Conservation (phyloP, 768 basidiomycete species). For the Suillus fuscotomentosus region DNA sequence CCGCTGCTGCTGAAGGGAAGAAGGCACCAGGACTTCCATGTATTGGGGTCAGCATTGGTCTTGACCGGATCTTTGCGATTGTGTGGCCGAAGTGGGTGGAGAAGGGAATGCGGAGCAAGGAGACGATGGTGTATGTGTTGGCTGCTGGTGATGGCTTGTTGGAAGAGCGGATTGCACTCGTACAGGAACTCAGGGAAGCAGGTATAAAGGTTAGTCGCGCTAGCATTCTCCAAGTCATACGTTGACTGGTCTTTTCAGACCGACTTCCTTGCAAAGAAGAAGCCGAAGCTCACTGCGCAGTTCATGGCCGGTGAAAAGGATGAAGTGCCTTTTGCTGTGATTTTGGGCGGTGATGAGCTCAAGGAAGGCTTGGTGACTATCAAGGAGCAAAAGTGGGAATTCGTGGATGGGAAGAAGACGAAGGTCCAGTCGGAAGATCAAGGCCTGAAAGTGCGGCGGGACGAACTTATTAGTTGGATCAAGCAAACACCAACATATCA, state of each 20-base stretch:
- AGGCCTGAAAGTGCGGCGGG: slow-evolving; percentile 63
- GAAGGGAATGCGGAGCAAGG: slow-evolving; percentile 78
- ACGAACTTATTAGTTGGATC: slow-evolving; percentile 63
- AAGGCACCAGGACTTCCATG: slow-evolving; percentile 73
- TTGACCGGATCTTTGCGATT: slow-evolving; percentile 91
- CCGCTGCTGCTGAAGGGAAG: slow-evolving; percentile 75
- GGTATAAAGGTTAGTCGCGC: slow-evolving; percentile 74
- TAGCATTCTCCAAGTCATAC: background rate
- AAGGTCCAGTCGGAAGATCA: slow-evolving; percentile 60
- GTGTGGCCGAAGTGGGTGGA: slow-evolving; percentile 86
- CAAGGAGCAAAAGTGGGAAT: slow-evolving; percentile 87
- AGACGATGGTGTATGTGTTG: slow-evolving; percentile 93
- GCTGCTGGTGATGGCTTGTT: slow-evolving; percentile 87
- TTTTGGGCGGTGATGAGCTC: slow-evolving; percentile 86
- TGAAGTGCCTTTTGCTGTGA: slow-evolving; percentile 89
- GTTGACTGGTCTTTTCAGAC: slow-evolving; percentile 44
- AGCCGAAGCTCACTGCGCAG: slow-evolving; percentile 85
- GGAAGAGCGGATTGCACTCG: slow-evolving; percentile 79
- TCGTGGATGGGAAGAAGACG: slow-evolving; percentile 68
- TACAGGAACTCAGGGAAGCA: slow-evolving; percentile 75
- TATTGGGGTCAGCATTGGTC: slow-evolving; percentile 88
- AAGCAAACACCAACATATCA: slow-evolving; percentile 36
- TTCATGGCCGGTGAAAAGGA: slow-evolving; percentile 91
- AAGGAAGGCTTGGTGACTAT: slow-evolving; percentile 83
- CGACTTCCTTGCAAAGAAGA: slow-evolving; percentile 90